phyloP scores from a whole-genome alignment of 2,329 filamentous ascomycete genomes.

The Phialophora tarda region DNA sequence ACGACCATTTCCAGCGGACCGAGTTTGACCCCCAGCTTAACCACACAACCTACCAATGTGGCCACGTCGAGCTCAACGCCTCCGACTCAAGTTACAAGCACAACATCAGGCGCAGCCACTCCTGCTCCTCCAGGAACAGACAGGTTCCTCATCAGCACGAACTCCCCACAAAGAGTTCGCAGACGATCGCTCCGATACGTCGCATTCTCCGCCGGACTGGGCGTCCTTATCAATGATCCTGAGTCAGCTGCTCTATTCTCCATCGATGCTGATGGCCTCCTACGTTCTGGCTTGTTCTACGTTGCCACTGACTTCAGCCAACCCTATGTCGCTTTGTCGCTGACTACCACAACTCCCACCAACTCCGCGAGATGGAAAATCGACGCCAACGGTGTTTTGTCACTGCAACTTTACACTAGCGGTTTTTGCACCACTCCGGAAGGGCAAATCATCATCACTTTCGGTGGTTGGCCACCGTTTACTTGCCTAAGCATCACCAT shows the following conservation, averaged over 20 bases:
- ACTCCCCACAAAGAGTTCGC: conserved; percentile 19
- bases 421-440: conserved; percentile 23
- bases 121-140: conserved; percentile 7
- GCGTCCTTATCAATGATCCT: conserved; percentile 17
- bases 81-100: not conserved
- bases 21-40: not conserved
- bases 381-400: conserved; percentile 7
- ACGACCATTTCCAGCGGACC: not conserved
- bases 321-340: conserved; percentile 26
- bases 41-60: not conserved
- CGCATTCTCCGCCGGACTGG: conserved; percentile 25
- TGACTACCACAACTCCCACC: conserved; percentile 8
- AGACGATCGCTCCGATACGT: conserved; percentile 34
- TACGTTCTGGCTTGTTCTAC: conserved; percentile 22
- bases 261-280: conserved; percentile 23
- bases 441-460: conserved; percentile 22
- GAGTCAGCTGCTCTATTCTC: conserved; percentile 29
- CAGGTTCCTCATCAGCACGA: conserved; percentile 18
- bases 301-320: conserved; percentile 26
- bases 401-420: conserved; percentile 4
- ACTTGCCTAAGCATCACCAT: conserved; percentile 19
- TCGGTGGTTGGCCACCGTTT: conserved; percentile 18
- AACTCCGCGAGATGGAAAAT: conserved; percentile 8
- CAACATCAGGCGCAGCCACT: not conserved
- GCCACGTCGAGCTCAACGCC: not conserved